Base-by-base conservation (phyloP, 164 flowering plant genomes). In the Tetrastigma voinierianum region DNA sequence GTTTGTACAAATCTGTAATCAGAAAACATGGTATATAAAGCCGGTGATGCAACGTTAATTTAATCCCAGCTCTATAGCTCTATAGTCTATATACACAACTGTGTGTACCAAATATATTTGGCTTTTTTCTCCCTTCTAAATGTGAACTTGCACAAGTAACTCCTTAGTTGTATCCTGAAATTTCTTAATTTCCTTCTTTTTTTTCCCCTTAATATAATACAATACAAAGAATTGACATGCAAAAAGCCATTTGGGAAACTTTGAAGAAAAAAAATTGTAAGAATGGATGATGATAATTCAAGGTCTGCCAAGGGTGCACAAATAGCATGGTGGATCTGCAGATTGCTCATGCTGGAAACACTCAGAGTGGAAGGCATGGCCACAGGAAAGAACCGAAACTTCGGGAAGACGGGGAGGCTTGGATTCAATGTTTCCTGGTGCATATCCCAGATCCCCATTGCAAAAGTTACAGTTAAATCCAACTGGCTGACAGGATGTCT, bases 361-460 rank as follows among this genome's bases (percentile, higher is more conserved):
- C 10, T 4, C 13, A 10, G 45, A n/a, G 52, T 72, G 76, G 19
- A 57, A 72, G 40, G 14, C 64, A 59, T 72, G 76, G 8, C 76
- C 76, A 16, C 76, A 72, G 13, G 64, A 18, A 25, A 72, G 61
- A 51, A 72, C 60, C 46, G 71, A 46, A 45, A 51, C 71, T 0
- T 51, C 60, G 4, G 64, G 40, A 24, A 51, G 45, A 13, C 21
- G 25, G 24, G n/a, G 2, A 44, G 11, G 15, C 25, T 24, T 32
- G 1, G 11, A 10, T 24, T 43, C 66, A 1, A 0, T 0, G 0
- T 19, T 67, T 25, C 11, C 2, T n/a, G 66, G 54, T 19, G 66
- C 17, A 57, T 20, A 13, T 51, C 59, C 46, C 12, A 72, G 46
- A 52, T 66, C 68, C 10, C 2, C 14, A 5, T 18, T 46, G 11